A percentile compares a stretch with the other conserved stretches of the same genome.
phyloP scores from a whole-genome alignment of 108 stramenopile genomes.

The Seminavis robusta region DNA sequence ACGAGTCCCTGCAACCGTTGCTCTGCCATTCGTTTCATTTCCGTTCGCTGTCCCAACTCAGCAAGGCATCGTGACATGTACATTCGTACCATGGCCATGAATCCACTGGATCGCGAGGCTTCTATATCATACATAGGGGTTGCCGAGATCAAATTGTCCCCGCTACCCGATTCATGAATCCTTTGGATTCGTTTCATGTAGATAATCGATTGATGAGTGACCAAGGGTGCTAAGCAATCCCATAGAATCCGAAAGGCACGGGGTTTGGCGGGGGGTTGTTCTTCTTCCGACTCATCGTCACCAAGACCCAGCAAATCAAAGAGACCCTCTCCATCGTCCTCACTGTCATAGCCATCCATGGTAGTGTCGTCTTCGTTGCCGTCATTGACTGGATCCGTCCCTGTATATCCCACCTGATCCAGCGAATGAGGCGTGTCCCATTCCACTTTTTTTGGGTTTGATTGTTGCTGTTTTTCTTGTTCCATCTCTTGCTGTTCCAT shows the following conservation, averaged over 20 bases:
- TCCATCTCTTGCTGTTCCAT: slow-evolving; percentile 20
- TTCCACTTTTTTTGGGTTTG: too few relatives aligned
- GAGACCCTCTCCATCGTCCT: slow-evolving; percentile 3
- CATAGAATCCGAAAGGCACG: slow-evolving; percentile 4
- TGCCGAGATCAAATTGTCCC: background rate
- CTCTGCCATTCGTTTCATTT: slow-evolving; percentile 26
- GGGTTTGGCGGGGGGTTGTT: too few relatives aligned
- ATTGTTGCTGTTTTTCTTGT: slow-evolving; percentile 9
- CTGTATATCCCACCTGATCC: too few relatives aligned
- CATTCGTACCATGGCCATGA: slow-evolving; percentile 70
- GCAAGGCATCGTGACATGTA: slow-evolving; percentile 45
- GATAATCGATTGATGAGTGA: background rate
- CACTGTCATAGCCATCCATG: slow-evolving; percentile 2
- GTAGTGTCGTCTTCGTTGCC: slow-evolving; percentile 16
- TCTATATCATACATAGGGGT: slow-evolving; percentile 37
- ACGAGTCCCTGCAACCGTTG: slow-evolving; percentile 51
- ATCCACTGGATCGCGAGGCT: slow-evolving; percentile 60
- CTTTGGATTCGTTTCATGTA: too few relatives aligned
- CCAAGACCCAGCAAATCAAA: too few relatives aligned
- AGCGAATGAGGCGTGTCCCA: too few relatives aligned
- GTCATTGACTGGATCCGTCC: slow-evolving; percentile 23
- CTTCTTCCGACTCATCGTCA: slow-evolving; percentile 23
- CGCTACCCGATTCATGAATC: background rate
- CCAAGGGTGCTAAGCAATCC: slow-evolving; percentile 17
- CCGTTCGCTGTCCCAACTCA: slow-evolving; percentile 30